phyloP scores from a whole-genome alignment of 345 rosid genomes.

The Raphanus raphanistrum region DNA sequence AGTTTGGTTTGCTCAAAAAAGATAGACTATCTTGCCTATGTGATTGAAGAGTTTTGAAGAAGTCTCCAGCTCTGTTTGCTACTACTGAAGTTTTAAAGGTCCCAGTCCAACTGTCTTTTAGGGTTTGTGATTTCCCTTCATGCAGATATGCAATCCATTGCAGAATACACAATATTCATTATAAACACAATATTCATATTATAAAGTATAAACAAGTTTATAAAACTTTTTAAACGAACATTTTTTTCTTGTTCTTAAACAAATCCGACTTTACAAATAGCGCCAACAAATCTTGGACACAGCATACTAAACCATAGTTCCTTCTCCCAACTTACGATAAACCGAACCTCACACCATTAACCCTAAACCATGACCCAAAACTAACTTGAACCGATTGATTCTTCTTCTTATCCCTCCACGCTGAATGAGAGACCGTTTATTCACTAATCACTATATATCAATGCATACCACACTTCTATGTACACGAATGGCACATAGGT shows the following conservation, averaged over 20 bases:
- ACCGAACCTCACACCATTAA: background rate
- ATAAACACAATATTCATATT: no score
- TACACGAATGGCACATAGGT: slow-evolving; percentile 14
- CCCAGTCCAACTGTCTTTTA: background rate
- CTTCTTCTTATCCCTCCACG: background rate
- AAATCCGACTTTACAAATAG: background rate
- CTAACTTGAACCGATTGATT: slow-evolving; percentile 9
- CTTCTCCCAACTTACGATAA: slow-evolving; percentile 5
- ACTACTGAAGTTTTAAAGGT: no score
- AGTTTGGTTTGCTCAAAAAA: no score
- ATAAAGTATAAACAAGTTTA: no score
- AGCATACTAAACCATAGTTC: background rate
- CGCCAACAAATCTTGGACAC: background rate
- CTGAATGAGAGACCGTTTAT: slow-evolving; percentile 8
- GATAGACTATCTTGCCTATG: no score
- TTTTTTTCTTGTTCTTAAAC: background rate
- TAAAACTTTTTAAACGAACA: background rate
- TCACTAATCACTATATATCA: slow-evolving; percentile 14
- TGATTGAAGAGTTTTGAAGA: no score
- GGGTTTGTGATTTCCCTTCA: background rate
- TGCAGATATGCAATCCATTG: background rate
- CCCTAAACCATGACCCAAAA: slow-evolving; percentile 10
- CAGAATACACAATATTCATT: background rate
- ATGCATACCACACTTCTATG: slow-evolving; percentile 6
- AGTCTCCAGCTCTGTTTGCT: no score